phyloP scores from a whole-genome alignment of 441 rosid species.

The Pelargonium cotyledonis region DNA sequence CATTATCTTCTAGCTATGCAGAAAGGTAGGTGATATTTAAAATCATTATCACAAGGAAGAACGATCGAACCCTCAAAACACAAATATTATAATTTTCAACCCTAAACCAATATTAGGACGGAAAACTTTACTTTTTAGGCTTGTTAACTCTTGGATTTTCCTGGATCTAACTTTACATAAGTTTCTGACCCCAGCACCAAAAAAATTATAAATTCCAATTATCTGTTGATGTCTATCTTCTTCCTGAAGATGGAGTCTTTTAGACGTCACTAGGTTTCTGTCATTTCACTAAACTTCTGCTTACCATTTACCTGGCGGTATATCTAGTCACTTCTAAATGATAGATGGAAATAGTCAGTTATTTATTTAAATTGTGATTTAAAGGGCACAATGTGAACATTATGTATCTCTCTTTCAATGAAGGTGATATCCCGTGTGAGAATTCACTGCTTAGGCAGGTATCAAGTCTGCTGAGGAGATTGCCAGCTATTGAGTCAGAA shows the following conservation, averaged over 20 bases:
- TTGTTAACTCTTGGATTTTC: neutral
- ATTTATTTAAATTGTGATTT: neutral
- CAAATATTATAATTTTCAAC: no score
- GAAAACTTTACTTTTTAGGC: no score
- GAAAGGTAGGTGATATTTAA: slow-evolving; percentile 47
- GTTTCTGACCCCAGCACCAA: neutral
- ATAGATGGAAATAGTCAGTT: no score
- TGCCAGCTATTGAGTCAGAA: slow-evolving; percentile 93
- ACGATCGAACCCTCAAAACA: no score
- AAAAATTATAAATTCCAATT: neutral
- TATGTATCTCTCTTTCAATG: slow-evolving; percentile 11
- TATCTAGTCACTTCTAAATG: no score
- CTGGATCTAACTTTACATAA: neutral
- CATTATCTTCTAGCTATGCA: slow-evolving; percentile 85
- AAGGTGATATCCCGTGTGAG: slow-evolving; percentile 89
- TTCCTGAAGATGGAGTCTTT: neutral
- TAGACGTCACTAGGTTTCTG: neutral
- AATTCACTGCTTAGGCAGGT: slow-evolving; percentile 85
- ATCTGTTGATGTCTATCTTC: neutral
- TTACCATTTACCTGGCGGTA: no score
- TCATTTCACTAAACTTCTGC: neutral
- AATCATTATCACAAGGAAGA: no score
- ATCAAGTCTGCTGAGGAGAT: slow-evolving; percentile 82
- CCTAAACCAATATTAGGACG: no score
- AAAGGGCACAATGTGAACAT: neutral